Percentiles rank a stretch among this genome's conserved stretches.
phyloP scores from a whole-genome alignment of 345 rosid species.

The Bruguiera gymnorhiza region DNA sequence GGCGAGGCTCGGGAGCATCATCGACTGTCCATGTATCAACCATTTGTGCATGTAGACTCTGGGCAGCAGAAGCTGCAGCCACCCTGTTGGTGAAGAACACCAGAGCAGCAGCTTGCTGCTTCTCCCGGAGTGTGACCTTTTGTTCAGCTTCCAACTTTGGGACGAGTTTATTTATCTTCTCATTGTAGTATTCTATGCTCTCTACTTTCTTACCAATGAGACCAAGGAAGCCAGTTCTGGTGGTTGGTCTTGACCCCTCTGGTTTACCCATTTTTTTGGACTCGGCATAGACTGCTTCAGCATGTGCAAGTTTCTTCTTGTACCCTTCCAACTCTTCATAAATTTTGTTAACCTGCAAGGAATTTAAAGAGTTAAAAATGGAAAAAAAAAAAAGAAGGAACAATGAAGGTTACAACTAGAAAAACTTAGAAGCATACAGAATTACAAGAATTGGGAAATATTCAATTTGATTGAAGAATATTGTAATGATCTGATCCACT shows the following conservation, averaged over 20 bases:
- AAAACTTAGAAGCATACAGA: background rate
- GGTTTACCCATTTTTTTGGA: conserved; percentile 38
- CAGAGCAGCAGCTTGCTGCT: conserved; percentile 66
- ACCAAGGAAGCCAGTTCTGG: conserved; percentile 65
- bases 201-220: conserved; percentile 66
- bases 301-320: conserved; percentile 75
- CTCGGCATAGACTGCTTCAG: conserved; percentile 52
- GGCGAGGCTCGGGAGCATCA: conserved; percentile 71
- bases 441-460: background rate
- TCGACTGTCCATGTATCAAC: conserved; percentile 64
- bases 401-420: background rate
- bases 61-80: conserved; percentile 68
- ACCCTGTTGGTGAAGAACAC: conserved; percentile 72
- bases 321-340: conserved; percentile 63
- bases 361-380: conserved; percentile 2
- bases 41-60: conserved; percentile 70
- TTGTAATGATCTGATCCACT: background rate
- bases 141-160: conserved; percentile 69
- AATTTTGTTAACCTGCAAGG: conserved; percentile 66
- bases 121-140: conserved; percentile 62
- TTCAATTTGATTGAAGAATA: background rate
- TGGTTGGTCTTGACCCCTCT: conserved; percentile 54
- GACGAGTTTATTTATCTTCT: conserved; percentile 50
- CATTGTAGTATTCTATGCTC: conserved; percentile 62
- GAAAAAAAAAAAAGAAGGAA: conserved; percentile 5